These are phyloP conservation scores for Pythium angustatum DNA, from an alignment of 352 stramenopile genomes.

Conservation along the genomic window DNA sequence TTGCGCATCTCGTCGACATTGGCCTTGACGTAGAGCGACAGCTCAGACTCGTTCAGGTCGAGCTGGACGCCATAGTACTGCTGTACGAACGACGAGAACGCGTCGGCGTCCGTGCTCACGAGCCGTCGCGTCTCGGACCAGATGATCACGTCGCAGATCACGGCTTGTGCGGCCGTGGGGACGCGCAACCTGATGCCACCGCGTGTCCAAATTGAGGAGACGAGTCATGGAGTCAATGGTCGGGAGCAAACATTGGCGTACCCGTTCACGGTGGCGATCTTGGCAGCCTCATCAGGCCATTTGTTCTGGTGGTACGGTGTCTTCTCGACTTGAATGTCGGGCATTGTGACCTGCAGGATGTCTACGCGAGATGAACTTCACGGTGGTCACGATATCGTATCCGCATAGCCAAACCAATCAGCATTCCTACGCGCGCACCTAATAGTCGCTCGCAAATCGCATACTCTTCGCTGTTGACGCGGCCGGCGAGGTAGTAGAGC, in stretches of 20 bases:
- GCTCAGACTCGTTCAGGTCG: constrained; percentile 61
- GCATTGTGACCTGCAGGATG: constrained; percentile 51
- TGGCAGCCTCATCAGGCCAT: constrained; percentile 46
- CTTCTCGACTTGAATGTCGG: constrained; percentile 61
- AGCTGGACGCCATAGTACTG: constrained; percentile 66
- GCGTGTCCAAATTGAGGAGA: too few relatives aligned
- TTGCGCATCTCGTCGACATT: constrained; percentile 67
- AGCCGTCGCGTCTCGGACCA: constrained; percentile 67
- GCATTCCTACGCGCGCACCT: constrained; percentile 31
- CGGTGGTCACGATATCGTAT: background rate
- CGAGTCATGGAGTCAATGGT: too few relatives aligned
- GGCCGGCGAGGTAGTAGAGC: constrained; percentile 61
- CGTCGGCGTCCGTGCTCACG: constrained; percentile 59
- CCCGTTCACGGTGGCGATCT: constrained; percentile 54
- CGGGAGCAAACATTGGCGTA: constrained; percentile 35
- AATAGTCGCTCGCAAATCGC: constrained; percentile 72
- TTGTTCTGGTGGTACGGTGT: constrained; percentile 41
- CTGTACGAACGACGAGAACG: constrained; percentile 63
- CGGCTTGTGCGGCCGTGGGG: constrained; percentile 42
- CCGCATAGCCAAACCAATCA: background rate
- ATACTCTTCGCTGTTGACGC: constrained; percentile 73
- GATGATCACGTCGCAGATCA: constrained; percentile 68
- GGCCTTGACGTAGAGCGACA: constrained; percentile 65
- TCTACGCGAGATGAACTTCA: too few relatives aligned
- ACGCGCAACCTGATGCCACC: constrained; percentile 41